Conservation (phyloP, 2,329 filamentous ascomycete genomes). For the Phialocephala subalpina region DNA sequence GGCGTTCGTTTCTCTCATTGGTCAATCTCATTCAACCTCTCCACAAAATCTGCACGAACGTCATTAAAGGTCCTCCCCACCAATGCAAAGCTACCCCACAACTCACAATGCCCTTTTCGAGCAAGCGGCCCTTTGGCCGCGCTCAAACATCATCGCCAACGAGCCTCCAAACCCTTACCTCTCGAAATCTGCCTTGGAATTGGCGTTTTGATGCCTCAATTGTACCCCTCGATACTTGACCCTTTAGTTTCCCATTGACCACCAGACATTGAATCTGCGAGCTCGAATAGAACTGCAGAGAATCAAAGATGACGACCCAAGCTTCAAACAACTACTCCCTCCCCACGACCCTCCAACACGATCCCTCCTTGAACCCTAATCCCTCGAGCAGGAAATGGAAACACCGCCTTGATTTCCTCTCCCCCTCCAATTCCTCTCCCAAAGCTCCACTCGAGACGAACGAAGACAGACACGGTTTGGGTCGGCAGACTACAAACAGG, state of each 20-base stretch:
- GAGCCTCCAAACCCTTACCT: no score
- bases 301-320: slow-evolving; percentile 25
- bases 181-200: no score
- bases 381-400: slow-evolving; percentile 29
- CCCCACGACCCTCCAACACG: slow-evolving; percentile 31
- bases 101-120: background rate
- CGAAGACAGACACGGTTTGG: slow-evolving; percentile 24
- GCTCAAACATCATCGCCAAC: background rate
- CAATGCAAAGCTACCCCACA: background rate
- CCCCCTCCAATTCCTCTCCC: background rate
- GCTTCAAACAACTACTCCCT: slow-evolving; percentile 32
- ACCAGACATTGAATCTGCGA: background rate
- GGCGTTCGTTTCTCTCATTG: background rate
- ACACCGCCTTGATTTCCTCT: slow-evolving; percentile 25
- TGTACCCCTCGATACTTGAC: background rate
- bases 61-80: background rate
- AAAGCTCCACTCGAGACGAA: slow-evolving; percentile 20
- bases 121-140: background rate
- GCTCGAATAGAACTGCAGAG: background rate
- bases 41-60: background rate
- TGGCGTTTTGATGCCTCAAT: no score
- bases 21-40: background rate
- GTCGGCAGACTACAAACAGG: background rate
- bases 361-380: slow-evolving; percentile 6
- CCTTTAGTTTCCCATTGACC: background rate